phyloP scores from a whole-genome alignment of 306 rosid species.

The Vicia villosa region DNA sequence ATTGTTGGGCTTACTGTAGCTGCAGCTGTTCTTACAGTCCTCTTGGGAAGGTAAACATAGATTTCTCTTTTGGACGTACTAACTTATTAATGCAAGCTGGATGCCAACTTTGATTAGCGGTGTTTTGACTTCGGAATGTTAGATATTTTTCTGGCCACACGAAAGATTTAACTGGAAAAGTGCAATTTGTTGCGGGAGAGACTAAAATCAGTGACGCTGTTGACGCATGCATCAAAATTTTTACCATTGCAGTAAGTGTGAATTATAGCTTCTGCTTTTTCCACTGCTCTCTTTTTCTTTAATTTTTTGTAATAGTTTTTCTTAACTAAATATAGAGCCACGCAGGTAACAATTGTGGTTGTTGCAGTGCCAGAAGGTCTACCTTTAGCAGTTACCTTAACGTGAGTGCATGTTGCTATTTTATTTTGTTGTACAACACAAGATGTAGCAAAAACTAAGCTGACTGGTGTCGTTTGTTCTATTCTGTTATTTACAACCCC shows the following conservation, averaged over 20 bases:
- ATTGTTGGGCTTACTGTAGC: constrained; percentile 94
- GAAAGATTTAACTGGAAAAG: constrained; percentile 49
- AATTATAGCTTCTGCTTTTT: constrained; percentile 24
- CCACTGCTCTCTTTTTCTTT: background rate
- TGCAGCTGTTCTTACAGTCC: constrained; percentile 68
- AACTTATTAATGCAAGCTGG: constrained; percentile 10
- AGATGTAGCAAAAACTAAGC: constrained; percentile 19
- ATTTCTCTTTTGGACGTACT: constrained; percentile 11
- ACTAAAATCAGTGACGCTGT: constrained; percentile 58
- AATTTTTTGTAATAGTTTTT: constrained; percentile 27
- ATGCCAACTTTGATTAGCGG: constrained; percentile 35
- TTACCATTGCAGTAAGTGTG: constrained; percentile 91
- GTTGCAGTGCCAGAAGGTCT: constrained; percentile 99
- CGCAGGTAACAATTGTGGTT: constrained; percentile 96
- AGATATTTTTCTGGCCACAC: constrained; percentile 86
- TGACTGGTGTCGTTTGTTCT: constrained; percentile 24
- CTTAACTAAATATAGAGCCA: constrained; percentile 44
- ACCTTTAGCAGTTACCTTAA: constrained; percentile 96
- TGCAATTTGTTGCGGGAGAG: constrained; percentile 52
- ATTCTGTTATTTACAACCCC: constrained; percentile 32
- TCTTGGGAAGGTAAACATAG: constrained; percentile 70
- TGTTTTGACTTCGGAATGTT: constrained; percentile 38
- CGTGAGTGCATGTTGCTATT: constrained; percentile 56
- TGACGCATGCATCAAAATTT: constrained; percentile 69
- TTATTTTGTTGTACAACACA: constrained; percentile 27